Evolutionary conservation across 2,329 filamentous ascomycete genomes (phyloP).

Genomic region (Blastomyces silverae): DNA sequence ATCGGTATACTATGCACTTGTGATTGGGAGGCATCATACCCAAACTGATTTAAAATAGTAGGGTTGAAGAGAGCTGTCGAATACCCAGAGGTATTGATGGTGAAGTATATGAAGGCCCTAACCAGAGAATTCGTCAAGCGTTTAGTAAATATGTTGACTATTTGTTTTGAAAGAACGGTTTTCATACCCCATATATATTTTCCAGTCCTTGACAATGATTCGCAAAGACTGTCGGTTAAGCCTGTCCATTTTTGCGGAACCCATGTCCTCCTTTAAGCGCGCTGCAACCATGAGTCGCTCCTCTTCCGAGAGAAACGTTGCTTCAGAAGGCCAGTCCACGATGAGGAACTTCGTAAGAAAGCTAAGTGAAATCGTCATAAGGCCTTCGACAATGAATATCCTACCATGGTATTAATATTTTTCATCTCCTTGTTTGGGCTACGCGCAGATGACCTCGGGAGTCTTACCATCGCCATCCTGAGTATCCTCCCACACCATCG

Average conservation of each 20-base stretch:
- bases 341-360: conserved; percentile 47
- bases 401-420: not conserved
- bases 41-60: conserved; percentile 45
- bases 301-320: conserved; percentile 43
- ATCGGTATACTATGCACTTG: conserved; percentile 49
- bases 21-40: conserved; percentile 49
- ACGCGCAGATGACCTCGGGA: no score
- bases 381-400: conserved; percentile 47
- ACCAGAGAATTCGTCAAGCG: conserved; percentile 21
- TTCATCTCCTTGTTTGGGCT: not conserved
- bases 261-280: conserved; percentile 40
- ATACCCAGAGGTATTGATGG: conserved; percentile 48
- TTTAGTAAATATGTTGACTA: not conserved
- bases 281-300: conserved; percentile 41
- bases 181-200: conserved; percentile 41
- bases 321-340: conserved; percentile 41
- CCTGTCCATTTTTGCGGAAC: conserved; percentile 47
- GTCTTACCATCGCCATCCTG: conserved; percentile 38
- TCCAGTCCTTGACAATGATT: conserved; percentile 45
- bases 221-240: conserved; percentile 44
- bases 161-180: not conserved
- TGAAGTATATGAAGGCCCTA: conserved; percentile 56
- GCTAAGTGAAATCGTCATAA: conserved; percentile 44
- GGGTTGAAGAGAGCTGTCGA: conserved; percentile 39
- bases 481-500: conserved; percentile 37